phyloP scores from a whole-genome alignment of 192 early-diverging fungal genomes.

The Coemansia sp. region DNA sequence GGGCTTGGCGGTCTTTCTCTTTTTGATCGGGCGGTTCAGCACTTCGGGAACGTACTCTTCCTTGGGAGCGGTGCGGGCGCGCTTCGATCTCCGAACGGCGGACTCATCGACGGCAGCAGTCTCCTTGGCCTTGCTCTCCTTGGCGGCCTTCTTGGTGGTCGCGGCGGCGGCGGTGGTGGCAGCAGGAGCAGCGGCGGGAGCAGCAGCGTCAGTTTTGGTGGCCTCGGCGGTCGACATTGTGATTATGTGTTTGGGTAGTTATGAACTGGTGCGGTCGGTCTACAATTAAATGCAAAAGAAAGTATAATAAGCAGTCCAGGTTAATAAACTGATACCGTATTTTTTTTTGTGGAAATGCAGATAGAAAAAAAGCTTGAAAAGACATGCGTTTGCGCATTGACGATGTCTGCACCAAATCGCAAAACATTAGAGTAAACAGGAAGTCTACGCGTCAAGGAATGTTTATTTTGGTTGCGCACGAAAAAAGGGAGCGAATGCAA shows the following conservation, averaged over 20 bases:
- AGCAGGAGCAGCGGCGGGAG: not conserved
- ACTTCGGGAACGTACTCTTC: constrained; percentile 47
- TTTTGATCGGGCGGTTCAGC: constrained; percentile 25
- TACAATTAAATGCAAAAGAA: not conserved
- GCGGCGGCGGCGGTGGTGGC: constrained; percentile 16
- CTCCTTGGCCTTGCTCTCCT: constrained; percentile 21
- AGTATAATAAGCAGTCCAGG: not conserved
- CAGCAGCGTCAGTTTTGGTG: constrained; percentile 9
- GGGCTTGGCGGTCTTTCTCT: constrained; percentile 36
- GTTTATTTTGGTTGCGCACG: not conserved
- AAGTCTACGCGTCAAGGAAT: not conserved
- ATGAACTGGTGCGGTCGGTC: not conserved
- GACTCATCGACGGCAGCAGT: constrained; percentile 14
- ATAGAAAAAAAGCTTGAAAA: not conserved
- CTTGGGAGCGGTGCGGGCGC: constrained; percentile 36
- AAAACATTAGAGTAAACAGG: not conserved
- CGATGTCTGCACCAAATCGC: not conserved
- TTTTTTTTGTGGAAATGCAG: not conserved
- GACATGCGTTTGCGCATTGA: not conserved
- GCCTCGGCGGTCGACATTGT: constrained; percentile 16
- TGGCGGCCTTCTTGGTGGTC: constrained; percentile 38
- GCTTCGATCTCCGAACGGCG: constrained; percentile 44
- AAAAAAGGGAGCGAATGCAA: not conserved
- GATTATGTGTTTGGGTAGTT: not conserved
- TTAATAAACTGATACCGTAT: not conserved